Evolutionary conservation across 441 rosid genomes (phyloP), one percentile per base, ranked within the genome.

Genomic region (Aleurites moluccanus): DNA sequence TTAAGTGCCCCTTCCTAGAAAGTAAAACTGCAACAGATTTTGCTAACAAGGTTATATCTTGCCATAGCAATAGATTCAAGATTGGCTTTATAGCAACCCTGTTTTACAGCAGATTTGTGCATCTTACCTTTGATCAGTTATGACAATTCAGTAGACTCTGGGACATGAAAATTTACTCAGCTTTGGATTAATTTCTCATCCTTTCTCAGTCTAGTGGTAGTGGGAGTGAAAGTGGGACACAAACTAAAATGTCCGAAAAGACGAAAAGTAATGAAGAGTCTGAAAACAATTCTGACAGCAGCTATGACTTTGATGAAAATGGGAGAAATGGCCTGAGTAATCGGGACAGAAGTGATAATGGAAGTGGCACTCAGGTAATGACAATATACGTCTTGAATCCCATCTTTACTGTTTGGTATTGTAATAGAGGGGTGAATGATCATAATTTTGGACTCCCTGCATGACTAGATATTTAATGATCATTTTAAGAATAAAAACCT

Each of bases 221-320:
- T 77, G 92, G 89, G 64, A 91, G 93, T 75, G 91, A 85, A 78
- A 90, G 89, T 56, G 88, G 88, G 28, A 86, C 88, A 25, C 84
- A 80, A 65, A 83, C 87, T 77, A 75, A 78, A 77, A 85, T 80
- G 73, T 82, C 90, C 30, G 79, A 76, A 30, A 85, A 85, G 72
- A 78, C 88, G 72, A 87, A 80, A 74, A 68, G 83, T 42, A 38
- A 67, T 75, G 86, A 84, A 38, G 81, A 83, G 77, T 85, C 81
- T 14, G 86, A 64, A 35, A 85, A 84, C 57, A 78, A 86, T 71
- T 76, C 69, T 53, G 88, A 83, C 75, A 89, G 85, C 85, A 85
- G 80, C 53, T 78, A 86, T 63, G 88, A 82, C 53, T 49, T 14
- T 57, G 80, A 83, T 23, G 85, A 78, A 56, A 73, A 57, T 72